These are phyloP conservation scores for Claviceps citrina DNA, from an alignment of 2,329 filamentous ascomycete species.

Conservation along the genomic window DNA sequence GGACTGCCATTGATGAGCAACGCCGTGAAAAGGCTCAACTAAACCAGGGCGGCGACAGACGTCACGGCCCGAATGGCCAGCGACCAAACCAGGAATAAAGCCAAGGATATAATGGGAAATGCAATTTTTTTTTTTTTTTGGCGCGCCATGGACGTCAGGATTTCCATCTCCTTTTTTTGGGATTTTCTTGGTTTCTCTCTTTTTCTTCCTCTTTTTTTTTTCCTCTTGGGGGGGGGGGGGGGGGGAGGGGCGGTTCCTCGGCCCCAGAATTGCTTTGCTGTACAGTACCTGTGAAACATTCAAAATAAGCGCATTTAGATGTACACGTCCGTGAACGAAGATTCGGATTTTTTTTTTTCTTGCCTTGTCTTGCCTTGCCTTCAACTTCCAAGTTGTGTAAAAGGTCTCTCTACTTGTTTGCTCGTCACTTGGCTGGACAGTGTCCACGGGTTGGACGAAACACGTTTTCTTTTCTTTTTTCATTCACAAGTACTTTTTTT, in stretches of 20 bases:
- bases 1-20: conserved; percentile 77
- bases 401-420: too few relatives aligned
- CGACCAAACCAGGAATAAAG: conserved; percentile 21
- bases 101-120: neutral
- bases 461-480: too few relatives aligned
- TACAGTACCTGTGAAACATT: conserved; percentile 2
- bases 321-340: neutral
- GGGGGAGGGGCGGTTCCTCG: too few relatives aligned
- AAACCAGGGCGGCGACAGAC: conserved; percentile 27
- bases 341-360: neutral
- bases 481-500: too few relatives aligned
- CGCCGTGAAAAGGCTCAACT: conserved; percentile 65
- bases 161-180: neutral
- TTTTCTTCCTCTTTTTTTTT: neutral
- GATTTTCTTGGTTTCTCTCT: too few relatives aligned
- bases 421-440: too few relatives aligned
- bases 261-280: neutral
- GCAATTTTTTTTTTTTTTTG: too few relatives aligned
- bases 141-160: neutral
- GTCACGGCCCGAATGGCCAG: conserved; percentile 15
- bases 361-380: too few relatives aligned
- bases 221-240: too few relatives aligned
- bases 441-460: too few relatives aligned
- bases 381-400: too few relatives aligned
- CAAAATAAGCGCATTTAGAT: neutral